phyloP scores from a whole-genome alignment of 129 eudicot species.

The Silybum marianum region DNA sequence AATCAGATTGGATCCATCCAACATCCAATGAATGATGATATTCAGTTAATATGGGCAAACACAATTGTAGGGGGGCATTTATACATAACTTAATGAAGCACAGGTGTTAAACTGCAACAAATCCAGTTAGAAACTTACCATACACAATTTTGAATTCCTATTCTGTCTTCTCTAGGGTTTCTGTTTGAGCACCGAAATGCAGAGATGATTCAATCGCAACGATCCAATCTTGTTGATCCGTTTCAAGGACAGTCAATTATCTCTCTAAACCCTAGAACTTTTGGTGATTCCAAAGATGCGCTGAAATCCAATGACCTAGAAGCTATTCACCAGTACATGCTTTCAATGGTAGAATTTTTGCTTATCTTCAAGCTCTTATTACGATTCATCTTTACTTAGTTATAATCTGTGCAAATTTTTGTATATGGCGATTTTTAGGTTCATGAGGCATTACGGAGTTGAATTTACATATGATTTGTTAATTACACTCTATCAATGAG shows the following conservation, averaged over 20 bases:
- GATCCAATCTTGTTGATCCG: constrained; percentile 23
- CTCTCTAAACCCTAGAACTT: constrained; percentile 25
- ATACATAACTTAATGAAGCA: not conserved
- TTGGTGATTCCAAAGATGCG: constrained; percentile 2
- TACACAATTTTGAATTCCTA: not conserved
- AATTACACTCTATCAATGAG: not conserved
- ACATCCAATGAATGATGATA: too few relatives aligned
- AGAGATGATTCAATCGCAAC: constrained; percentile 24
- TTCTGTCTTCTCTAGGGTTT: constrained; percentile 20
- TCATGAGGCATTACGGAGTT: not conserved
- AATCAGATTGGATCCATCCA: too few relatives aligned
- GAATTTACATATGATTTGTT: not conserved
- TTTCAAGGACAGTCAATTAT: constrained; percentile 14
- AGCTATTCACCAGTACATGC: constrained; percentile 28
- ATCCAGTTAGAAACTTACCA: not conserved
- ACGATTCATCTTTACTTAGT: not conserved
- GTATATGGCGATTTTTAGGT: constrained; percentile 13
- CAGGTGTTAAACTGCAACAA: not conserved
- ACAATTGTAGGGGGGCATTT: not conserved
- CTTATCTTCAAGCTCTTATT: not conserved
- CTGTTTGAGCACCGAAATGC: not conserved
- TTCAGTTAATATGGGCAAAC: too few relatives aligned
- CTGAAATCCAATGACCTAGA: constrained; percentile 29
- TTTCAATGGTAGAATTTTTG: constrained; percentile 18
- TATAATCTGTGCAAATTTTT: not conserved